Base-by-base conservation (phyloP, 225 moss, liverwort and hornwort species). In the Pseudoscleropodium purum region DNA sequence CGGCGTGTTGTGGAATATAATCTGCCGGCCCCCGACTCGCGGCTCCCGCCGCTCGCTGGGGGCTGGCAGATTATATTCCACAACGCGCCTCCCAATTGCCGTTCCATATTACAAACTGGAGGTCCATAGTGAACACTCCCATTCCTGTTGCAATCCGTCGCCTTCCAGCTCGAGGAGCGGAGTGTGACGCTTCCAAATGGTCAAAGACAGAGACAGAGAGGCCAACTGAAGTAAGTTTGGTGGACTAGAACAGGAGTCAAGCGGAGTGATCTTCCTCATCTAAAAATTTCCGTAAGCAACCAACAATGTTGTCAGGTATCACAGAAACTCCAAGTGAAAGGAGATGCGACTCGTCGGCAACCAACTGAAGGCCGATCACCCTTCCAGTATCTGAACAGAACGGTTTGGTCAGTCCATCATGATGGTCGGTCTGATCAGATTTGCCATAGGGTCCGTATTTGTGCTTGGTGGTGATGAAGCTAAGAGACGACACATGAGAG, bases 271-370 rank as follows among this genome's bases (percentile, higher is more conserved):
- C 49, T 6, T 51, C 59, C 14, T n/a, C 1, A 5, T 30, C 60
- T 18, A 61, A n/a, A 49, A 78, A 85, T 0, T 41, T 47, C 26
- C 13, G 67, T 12, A 84, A 67, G 37, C 84, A 84, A 43, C 13
- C 30, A 7, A 43, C 23, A 45, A 84, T 77, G 52, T 61, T 33
- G 27, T 0, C 18, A 2, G 47, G 69, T 4, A 68, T n/a, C 47
- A 67, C 59, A 16, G 7, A 37, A 84, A 78, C 59, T 68, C 5
- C 31, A 31, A 89, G 57, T 8, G 9, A 0, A 59, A 0, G 2
- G 0, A 57, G 25, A 56, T 1, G 0, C 21, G 0, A 1, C 24
- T 0, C 3, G 3, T 15, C 2, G 9, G 0, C 2, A 2, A 0
- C 23, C 24, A 14, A 23, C 9, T 0, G 4, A 59, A 37, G 1